Percentiles rank a stretch among this genome's conserved stretches.
These are phyloP conservation scores for Rhizopogon rudus DNA, from an alignment of 768 basidiomycete species.

Conservation along the genomic window DNA sequence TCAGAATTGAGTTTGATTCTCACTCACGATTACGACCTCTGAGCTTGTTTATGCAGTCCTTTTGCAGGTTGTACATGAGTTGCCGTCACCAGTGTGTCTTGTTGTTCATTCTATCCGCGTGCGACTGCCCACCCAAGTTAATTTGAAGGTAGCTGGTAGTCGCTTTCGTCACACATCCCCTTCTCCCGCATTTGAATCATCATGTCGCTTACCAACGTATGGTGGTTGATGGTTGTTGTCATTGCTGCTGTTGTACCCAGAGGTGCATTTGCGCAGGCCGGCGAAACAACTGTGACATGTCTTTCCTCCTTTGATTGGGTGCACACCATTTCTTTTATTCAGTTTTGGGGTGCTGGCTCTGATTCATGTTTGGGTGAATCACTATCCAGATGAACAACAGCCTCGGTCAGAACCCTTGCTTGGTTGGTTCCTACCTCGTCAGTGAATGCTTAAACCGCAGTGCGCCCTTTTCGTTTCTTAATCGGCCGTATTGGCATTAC, in stretches of 20 bases:
- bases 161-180: too few relatives aligned
- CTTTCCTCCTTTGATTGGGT: not conserved
- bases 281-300: not conserved
- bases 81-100: too few relatives aligned
- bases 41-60: too few relatives aligned
- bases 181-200: not conserved
- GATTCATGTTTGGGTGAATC: not conserved
- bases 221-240: not conserved
- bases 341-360: not conserved
- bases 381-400: slow-evolving; percentile 35
- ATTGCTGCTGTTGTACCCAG: not conserved
- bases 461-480: slow-evolving; percentile 19
- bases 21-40: too few relatives aligned
- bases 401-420: slow-evolving; percentile 40
- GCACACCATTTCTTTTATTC: not conserved
- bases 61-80: too few relatives aligned
- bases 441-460: slow-evolving; percentile 36
- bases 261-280: not conserved
- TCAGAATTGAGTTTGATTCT: too few relatives aligned
- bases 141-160: too few relatives aligned
- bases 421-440: slow-evolving; percentile 37
- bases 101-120: too few relatives aligned
- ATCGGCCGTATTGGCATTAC: slow-evolving; percentile 1
- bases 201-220: not conserved
- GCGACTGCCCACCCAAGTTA: too few relatives aligned